phyloP scores from a whole-genome alignment of 2,329 filamentous ascomycete species.

The Ceratocystis albifundus region DNA sequence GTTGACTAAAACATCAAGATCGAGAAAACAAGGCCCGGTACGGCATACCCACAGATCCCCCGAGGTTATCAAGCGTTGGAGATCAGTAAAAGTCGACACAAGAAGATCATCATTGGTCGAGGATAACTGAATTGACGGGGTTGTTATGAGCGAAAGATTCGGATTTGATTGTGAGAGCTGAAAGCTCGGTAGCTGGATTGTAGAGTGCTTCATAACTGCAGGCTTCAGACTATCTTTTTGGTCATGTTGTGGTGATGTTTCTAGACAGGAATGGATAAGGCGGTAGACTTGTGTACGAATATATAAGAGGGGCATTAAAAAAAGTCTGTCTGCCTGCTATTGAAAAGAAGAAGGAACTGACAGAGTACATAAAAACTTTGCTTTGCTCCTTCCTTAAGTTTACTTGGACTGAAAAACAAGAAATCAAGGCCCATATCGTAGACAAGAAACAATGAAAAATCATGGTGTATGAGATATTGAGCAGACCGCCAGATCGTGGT shows the following conservation, averaged over 20 bases:
- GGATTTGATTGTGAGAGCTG: slow-evolving; percentile 11
- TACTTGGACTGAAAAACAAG: neutral
- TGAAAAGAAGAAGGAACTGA: neutral
- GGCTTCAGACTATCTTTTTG: neutral
- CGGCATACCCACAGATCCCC: slow-evolving; percentile 22
- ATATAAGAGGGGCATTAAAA: neutral
- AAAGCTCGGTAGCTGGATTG: slow-evolving; percentile 14
- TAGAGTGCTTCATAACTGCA: slow-evolving; percentile 5
- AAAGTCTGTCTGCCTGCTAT: neutral
- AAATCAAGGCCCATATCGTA: neutral
- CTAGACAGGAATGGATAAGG: neutral
- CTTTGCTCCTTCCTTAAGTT: neutral
- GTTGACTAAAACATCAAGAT: slow-evolving; percentile 17
- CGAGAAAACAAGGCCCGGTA: slow-evolving; percentile 21
- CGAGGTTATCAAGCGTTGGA: slow-evolving; percentile 11
- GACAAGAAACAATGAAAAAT: neutral
- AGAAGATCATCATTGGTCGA: neutral
- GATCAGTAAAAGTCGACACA: slow-evolving; percentile 13
- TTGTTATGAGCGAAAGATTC: neutral
- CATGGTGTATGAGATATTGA: neutral
- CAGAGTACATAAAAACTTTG: neutral
- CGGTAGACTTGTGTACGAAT: neutral
- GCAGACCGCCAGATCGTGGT: neutral
- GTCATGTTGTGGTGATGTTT: neutral
- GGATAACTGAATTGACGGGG: slow-evolving; percentile 5